phyloP scores from a whole-genome alignment of 2,329 filamentous ascomycete species.

The Trichoderma endophyticum region DNA sequence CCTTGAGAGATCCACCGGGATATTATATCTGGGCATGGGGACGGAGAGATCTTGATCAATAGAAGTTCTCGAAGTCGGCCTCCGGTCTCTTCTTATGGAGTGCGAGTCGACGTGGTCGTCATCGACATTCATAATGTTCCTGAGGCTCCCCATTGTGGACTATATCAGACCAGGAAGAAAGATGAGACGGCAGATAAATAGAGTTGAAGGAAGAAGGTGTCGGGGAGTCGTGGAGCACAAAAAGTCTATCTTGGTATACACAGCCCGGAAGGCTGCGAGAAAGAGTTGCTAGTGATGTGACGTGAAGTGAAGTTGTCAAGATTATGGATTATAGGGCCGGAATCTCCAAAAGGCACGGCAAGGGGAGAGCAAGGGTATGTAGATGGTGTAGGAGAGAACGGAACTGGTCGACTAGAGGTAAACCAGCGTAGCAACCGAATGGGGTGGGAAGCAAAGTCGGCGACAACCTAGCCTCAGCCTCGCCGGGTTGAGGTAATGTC shows the following conservation, averaged over 20 bases:
- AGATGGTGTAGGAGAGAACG: slow-evolving; percentile 22
- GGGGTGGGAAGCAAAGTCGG: slow-evolving; percentile 12
- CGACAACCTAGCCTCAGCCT: slow-evolving; percentile 16
- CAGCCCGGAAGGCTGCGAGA: slow-evolving; percentile 42
- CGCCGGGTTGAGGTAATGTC: not conserved
- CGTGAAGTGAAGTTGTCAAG: slow-evolving; percentile 25
- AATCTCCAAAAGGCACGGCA: slow-evolving; percentile 22
- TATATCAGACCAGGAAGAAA: slow-evolving; percentile 18
- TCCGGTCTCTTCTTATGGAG: slow-evolving; percentile 45
- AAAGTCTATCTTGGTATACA: slow-evolving; percentile 45
- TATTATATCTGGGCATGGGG: slow-evolving; percentile 40
- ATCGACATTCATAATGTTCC: slow-evolving; percentile 56
- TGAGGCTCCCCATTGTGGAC: slow-evolving; percentile 52
- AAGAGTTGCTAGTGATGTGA: slow-evolving; percentile 24
- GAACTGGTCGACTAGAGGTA: slow-evolving; percentile 4
- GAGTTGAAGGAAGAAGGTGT: slow-evolving; percentile 36
- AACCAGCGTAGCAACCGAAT: not conserved
- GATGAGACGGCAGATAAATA: slow-evolving; percentile 19
- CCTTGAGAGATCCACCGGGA: slow-evolving; percentile 34
- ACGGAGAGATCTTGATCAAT: slow-evolving; percentile 33
- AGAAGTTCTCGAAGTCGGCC: slow-evolving; percentile 36
- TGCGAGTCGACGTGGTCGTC: slow-evolving; percentile 45
- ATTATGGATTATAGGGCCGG: slow-evolving; percentile 33
- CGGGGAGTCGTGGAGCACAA: slow-evolving; percentile 26
- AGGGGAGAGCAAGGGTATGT: slow-evolving; percentile 21